Evolutionary conservation across 2,329 filamentous ascomycete genomes (phyloP), one percentile per base, ranked within the genome.

Genomic region (Myriosclerotinia curreyana): DNA sequence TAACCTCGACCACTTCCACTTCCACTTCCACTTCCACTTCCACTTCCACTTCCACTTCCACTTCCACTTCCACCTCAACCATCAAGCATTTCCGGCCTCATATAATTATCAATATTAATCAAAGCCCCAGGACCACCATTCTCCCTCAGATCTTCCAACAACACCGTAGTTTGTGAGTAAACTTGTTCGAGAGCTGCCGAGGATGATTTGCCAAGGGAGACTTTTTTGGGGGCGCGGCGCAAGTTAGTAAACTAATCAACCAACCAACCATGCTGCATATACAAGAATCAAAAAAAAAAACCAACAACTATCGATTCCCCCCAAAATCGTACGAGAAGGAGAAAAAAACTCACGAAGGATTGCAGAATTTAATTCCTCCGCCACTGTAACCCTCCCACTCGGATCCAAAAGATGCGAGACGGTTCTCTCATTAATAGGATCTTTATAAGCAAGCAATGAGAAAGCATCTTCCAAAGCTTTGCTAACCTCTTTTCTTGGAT

Each of bases 361-460:
- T 54, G 92, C 93, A 66, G 91, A 91, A 76, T 98, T 98, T 64
- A 99, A 80, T 76, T 96, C 93, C 78, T 99, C 95, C 11, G 93
- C 93, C 49, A 98, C 91, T 22, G 86, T 82, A 22, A 87, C 85
- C 51, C 95, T 82, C 1, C 91, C 92, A 60, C 83, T 85, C 48
- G 84, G 81, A 71, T 96, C 91, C 64, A 99, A 79, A 66, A 97
- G 79, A 73, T 91, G 88, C 20, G 88, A 87, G 65, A 97, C 83
- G 65, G 89, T 85, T 56, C 83, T 82, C 67, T 90, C 91, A 69
- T 87, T 86, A 20, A 89, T 81, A 0, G 93, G 91, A 73, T 97
- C 91, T 44, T 85, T 78, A 73, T 98, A 99, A 1, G 93, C 93
- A 68, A 98, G 84, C 62, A 97, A 80, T 8, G 92, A 90, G 77